These are phyloP conservation scores for Citrus inodora DNA, from an alignment of 345 rosid genomes.

Conservation along the genomic window DNA sequence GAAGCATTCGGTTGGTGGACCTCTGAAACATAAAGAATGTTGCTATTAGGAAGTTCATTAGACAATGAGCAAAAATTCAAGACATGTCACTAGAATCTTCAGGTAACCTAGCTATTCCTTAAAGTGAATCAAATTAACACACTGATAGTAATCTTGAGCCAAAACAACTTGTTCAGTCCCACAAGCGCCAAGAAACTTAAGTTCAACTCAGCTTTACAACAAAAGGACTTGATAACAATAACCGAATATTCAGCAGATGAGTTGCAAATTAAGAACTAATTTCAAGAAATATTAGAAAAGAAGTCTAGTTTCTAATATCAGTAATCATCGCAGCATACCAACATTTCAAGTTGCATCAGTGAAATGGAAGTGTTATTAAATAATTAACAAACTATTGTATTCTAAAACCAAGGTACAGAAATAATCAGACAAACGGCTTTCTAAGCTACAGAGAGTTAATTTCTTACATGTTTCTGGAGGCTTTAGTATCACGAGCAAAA, in stretches of 20 bases:
- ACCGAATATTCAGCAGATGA: background rate
- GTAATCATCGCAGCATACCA: background rate
- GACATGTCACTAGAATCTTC: background rate
- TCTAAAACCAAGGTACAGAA: background rate
- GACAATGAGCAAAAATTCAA: background rate
- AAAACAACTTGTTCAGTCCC: background rate
- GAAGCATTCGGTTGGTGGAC: conserved; percentile 93
- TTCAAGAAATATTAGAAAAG: background rate
- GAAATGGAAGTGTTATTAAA: background rate
- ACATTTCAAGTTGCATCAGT: background rate
- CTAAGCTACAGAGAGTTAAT: background rate
- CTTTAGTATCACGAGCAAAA: conserved; percentile 95
- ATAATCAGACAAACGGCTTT: background rate
- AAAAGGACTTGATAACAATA: background rate
- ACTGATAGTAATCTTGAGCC: background rate
- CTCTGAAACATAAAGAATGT: conserved; percentile 49
- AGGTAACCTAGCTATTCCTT: background rate
- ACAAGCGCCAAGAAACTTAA: no score
- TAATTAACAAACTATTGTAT: background rate
- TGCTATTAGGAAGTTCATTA: background rate
- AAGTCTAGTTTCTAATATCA: background rate
- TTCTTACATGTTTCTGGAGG: conserved; percentile 86
- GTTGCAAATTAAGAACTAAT: background rate
- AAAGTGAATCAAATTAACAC: background rate
- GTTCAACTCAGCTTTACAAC: background rate